Evolutionary conservation across 768 basidiomycete genomes (phyloP).

Genomic region (Boletales sp.): DNA sequence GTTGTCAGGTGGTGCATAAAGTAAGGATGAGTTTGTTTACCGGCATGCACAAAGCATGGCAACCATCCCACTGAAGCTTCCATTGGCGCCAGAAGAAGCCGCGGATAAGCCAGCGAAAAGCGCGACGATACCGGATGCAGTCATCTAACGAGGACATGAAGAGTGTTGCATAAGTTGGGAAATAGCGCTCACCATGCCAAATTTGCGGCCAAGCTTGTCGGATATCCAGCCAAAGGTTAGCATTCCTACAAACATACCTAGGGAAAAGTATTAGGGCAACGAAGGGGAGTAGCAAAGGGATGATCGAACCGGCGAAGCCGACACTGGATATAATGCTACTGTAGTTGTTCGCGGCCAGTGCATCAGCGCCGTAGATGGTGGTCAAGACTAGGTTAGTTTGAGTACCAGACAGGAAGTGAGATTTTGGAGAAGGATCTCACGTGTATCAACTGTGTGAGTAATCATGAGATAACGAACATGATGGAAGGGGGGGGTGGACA

Average conservation of each 20-base stretch:
- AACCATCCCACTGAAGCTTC: constrained; percentile 65
- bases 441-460: constrained; percentile 54
- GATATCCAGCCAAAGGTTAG: constrained; percentile 76
- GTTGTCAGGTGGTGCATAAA: background rate
- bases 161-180: background rate
- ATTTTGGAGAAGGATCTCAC: constrained; percentile 36
- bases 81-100: constrained; percentile 75
- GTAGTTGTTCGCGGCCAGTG: constrained; percentile 53
- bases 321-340: constrained; percentile 60
- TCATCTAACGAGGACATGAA: constrained; percentile 48
- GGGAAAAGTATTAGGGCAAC: constrained; percentile 61
- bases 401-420: background rate
- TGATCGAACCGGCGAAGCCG: constrained; percentile 75
- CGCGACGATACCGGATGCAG: constrained; percentile 78
- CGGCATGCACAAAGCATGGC: constrained; percentile 79
- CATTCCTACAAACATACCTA: constrained; percentile 87
- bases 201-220: constrained; percentile 84
- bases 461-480: background rate
- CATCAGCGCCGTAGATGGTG: constrained; percentile 62
- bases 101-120: constrained; percentile 83
- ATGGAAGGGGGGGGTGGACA: constrained; percentile 23
- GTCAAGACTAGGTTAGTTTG: constrained; percentile 49
- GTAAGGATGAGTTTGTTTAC: constrained; percentile 32
- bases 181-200: constrained; percentile 67
- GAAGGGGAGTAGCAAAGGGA: constrained; percentile 64